These are phyloP conservation scores for Silene coronaria DNA, from an alignment of 179 eudicot species.

Conservation along the genomic window DNA sequence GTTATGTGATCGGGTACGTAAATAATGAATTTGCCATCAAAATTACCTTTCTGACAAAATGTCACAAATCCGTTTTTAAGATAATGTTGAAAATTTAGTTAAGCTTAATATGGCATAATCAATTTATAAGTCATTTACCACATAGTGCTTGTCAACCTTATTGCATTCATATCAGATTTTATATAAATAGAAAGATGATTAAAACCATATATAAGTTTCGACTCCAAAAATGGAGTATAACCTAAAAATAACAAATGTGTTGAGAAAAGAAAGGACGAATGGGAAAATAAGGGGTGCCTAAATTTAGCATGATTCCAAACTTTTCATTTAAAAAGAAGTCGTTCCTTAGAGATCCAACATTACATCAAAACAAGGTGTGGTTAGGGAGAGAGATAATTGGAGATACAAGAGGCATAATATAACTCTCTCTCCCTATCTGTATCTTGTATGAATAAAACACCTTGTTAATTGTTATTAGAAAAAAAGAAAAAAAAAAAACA, in stretches of 20 bases:
- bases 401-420: not conserved
- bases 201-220: not conserved
- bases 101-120: too few relatives aligned
- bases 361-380: not conserved
- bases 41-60: too few relatives aligned
- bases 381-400: conserved; percentile 10
- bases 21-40: too few relatives aligned
- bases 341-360: not conserved
- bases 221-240: not conserved
- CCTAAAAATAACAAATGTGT: conserved; percentile 49
- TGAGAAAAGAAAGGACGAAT: conserved; percentile 45
- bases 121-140: too few relatives aligned
- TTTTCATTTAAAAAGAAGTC: not conserved
- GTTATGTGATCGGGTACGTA: too few relatives aligned
- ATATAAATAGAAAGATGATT: not conserved
- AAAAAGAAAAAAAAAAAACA: not conserved
- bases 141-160: not conserved
- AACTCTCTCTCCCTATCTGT: conserved; percentile 1
- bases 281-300: not conserved
- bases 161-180: not conserved
- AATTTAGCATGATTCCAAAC: not conserved
- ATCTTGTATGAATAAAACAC: conserved; percentile 10
- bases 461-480: not conserved
- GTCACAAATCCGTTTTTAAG: too few relatives aligned
- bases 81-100: too few relatives aligned